A percentile compares a stretch with the other conserved stretches of the same genome.
These are phyloP conservation scores for Claviceps digitariae DNA, from an alignment of 2,329 filamentous ascomycete species.

Conservation along the genomic window DNA sequence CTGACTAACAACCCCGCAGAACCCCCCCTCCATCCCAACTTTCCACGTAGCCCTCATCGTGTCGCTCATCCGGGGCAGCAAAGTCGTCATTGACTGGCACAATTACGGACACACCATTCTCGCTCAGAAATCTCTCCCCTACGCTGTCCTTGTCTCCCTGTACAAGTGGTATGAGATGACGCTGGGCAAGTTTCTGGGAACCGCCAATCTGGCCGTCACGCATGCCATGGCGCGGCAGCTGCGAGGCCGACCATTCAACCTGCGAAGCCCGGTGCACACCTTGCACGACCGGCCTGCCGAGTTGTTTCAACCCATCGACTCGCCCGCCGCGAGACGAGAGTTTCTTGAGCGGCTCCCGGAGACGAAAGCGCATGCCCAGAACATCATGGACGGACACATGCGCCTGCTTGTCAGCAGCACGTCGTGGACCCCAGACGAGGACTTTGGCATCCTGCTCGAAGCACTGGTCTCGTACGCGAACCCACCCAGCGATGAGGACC, in stretches of 20 bases:
- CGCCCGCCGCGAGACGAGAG: conserved; percentile 29
- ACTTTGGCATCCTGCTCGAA: conserved; percentile 77
- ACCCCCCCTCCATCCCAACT: conserved; percentile 89
- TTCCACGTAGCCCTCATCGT: conserved; percentile 61
- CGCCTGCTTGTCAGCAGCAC: conserved; percentile 81
- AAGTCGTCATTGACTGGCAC: conserved; percentile 91
- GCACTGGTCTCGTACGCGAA: conserved; percentile 65
- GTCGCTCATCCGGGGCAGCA: conserved; percentile 64
- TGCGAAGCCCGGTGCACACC: conserved; percentile 52
- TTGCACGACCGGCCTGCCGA: conserved; percentile 77
- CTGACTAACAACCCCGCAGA: conserved; percentile 33
- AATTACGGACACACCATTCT: conserved; percentile 97
- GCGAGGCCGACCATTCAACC: conserved; percentile 44
- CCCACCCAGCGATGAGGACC: conserved; percentile 18
- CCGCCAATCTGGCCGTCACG: conserved; percentile 76
- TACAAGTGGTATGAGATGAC: conserved; percentile 65
- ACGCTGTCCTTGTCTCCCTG: conserved; percentile 63
- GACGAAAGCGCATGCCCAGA: conserved; percentile 43
- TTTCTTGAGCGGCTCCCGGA: conserved; percentile 56
- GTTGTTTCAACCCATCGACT: conserved; percentile 61
- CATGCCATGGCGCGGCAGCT: conserved; percentile 74
- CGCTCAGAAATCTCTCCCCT: conserved; percentile 42
- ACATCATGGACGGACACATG: conserved; percentile 43
- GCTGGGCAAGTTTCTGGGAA: conserved; percentile 53
- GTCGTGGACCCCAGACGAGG: conserved; percentile 94